These are phyloP conservation scores for Metschnikowia similis DNA, from an alignment of 805 yeast species.

Conservation along the genomic window DNA sequence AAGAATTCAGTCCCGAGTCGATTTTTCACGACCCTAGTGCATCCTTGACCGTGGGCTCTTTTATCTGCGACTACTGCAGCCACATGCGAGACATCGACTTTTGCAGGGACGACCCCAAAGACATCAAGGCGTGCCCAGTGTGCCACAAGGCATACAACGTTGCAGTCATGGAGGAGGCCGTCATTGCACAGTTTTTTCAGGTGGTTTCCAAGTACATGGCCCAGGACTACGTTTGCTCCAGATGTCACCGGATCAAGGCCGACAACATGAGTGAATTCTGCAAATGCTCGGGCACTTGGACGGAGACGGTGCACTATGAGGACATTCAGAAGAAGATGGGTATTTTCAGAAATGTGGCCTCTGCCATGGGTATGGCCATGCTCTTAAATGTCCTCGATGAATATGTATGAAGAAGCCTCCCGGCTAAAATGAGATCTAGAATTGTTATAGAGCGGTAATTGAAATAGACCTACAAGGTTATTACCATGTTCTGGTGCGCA, in stretches of 20 bases:
- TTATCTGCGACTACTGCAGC: constrained; percentile 79
- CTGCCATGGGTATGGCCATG: constrained; percentile 55
- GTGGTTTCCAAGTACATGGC: constrained; percentile 55
- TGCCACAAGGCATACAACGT: constrained; percentile 66
- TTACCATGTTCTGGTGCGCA: too few species aligned
- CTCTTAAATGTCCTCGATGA: constrained; percentile 38
- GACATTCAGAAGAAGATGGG: constrained; percentile 43
- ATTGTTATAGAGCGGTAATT: too few species aligned
- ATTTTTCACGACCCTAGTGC: constrained; percentile 71
- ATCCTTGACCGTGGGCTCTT: constrained; percentile 58
- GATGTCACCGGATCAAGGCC: constrained; percentile 65
- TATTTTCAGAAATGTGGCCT: constrained; percentile 57
- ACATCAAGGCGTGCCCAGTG: constrained; percentile 58
- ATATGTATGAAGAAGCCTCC: constrained; percentile 2
- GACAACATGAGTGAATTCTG: constrained; percentile 73
- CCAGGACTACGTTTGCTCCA: constrained; percentile 79
- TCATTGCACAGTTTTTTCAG: constrained; percentile 61
- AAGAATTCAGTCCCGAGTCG: constrained; percentile 79
- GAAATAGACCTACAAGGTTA: too few species aligned
- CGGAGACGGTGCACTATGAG: constrained; percentile 45
- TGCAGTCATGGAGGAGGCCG: constrained; percentile 70
- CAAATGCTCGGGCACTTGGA: constrained; percentile 86
- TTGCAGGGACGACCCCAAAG: constrained; percentile 58
- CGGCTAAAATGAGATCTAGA: too few species aligned
- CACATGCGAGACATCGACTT: constrained; percentile 72